phyloP scores from a whole-genome alignment of 2,329 filamentous ascomycete species.

The Venturia aucupariae region DNA sequence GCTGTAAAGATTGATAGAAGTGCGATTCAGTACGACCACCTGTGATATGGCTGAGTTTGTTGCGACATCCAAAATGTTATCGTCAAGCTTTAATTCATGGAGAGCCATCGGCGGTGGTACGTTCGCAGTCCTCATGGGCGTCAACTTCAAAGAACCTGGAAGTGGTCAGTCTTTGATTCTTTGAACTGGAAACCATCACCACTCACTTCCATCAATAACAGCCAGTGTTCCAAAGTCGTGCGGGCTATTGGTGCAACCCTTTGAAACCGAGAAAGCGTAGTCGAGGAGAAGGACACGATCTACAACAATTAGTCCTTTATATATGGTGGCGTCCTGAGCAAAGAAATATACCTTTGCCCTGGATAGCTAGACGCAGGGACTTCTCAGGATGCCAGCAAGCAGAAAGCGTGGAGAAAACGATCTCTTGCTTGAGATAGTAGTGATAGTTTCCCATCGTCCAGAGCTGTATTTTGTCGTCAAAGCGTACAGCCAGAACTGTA shows the following conservation, averaged over 20 bases:
- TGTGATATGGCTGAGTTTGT: slow-evolving; percentile 36
- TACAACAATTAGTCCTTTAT: slow-evolving; percentile 18
- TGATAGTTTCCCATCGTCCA: slow-evolving; percentile 98
- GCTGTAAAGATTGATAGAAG: slow-evolving; percentile 57
- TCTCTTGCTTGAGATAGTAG: slow-evolving; percentile 93
- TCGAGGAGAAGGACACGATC: slow-evolving; percentile 51
- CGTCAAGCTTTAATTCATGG: slow-evolving; percentile 56
- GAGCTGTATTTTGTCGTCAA: slow-evolving; percentile 68
- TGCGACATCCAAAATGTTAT: slow-evolving; percentile 62
- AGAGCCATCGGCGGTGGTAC: slow-evolving; percentile 89
- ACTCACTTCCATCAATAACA: slow-evolving; percentile 69
- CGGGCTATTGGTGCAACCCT: slow-evolving; percentile 60
- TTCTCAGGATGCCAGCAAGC: slow-evolving; percentile 76
- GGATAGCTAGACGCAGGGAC: slow-evolving; percentile 55
- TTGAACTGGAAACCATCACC: slow-evolving; percentile 13
- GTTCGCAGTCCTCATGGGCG: slow-evolving; percentile 73
- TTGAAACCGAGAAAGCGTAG: slow-evolving; percentile 57
- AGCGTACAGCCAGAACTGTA: slow-evolving; percentile 73
- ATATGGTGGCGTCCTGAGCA: slow-evolving; percentile 13
- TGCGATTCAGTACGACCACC: slow-evolving; percentile 63
- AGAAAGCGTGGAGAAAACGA: slow-evolving; percentile 31
- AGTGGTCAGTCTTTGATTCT: slow-evolving; percentile 17
- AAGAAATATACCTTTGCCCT: slow-evolving; percentile 31
- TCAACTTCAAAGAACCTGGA: slow-evolving; percentile 61
- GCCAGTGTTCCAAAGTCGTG: slow-evolving; percentile 70